These are phyloP conservation scores for Euphorbia corollata DNA, from an alignment of 441 rosid genomes.

Conservation along the genomic window DNA sequence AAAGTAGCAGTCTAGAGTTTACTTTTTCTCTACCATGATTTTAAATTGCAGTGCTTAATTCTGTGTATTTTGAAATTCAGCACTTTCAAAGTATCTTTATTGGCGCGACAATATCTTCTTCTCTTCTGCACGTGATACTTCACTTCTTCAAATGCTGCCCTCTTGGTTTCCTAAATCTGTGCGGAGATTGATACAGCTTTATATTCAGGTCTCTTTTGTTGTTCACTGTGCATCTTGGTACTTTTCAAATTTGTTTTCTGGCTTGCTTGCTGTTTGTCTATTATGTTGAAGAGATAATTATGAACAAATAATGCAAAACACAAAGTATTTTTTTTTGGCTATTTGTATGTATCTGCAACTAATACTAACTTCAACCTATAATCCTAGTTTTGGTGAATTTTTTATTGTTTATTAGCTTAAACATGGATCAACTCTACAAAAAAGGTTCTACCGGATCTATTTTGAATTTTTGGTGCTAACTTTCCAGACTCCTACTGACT, in stretches of 20 bases:
- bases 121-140: slow-evolving; percentile 85
- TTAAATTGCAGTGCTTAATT: slow-evolving; percentile 16
- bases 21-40: slow-evolving; percentile 19
- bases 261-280: slow-evolving; percentile 3
- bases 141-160: slow-evolving; percentile 94
- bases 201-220: slow-evolving; percentile 63
- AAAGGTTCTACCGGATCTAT: neutral
- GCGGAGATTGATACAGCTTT: slow-evolving; percentile 87
- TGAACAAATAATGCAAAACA: neutral
- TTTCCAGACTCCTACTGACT: slow-evolving; percentile 2
- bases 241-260: slow-evolving; percentile 11
- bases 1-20: neutral
- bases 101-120: slow-evolving; percentile 94
- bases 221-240: slow-evolving; percentile 3
- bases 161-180: slow-evolving; percentile 96
- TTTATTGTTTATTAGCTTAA: neutral
- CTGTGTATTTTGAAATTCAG: slow-evolving; percentile 39
- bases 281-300: neutral
- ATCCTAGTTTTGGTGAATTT: neutral
- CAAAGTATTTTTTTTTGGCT: neutral
- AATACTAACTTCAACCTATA: neutral
- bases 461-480: neutral
- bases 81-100: slow-evolving; percentile 66
- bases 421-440: neutral
- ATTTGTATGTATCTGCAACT: neutral